Base-by-base conservation (phyloP, 2,329 filamentous ascomycete species). In the Alternaria gaisen region DNA sequence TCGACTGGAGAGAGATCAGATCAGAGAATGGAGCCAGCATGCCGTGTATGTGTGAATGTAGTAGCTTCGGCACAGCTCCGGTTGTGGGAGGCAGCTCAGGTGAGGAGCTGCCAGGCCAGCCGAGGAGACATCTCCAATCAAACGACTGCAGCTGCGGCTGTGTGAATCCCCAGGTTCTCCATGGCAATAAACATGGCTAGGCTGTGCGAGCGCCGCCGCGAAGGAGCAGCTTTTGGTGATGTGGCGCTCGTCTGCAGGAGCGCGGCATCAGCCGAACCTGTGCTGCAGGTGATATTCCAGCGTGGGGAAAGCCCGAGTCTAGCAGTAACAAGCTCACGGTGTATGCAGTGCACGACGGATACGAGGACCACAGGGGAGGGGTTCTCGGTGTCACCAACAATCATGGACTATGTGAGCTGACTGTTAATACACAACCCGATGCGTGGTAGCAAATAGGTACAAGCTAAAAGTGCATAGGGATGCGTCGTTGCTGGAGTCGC, bases 81-180 rank as follows among this genome's bases (percentile, higher is more conserved):
- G 61, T 44, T 36, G 55, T 48, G 58, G 51, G 30, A 56, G 52
- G 53, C 64, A 62, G 65, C 66, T 68, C 61, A 67, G 62, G 65
- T 70, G 71, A 71, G 72, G 70, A 73, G 65, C 43, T 60, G 40
- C 53, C 60, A 56, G 53, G 60, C 58, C 61, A 67, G 60, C 71
- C 70, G 70, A 68, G 62, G 64, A 60, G 57, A 58, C 56, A 63
- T 70, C 65, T 72, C 73, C 72, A 75, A 76, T 76, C 73, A 75
- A 58, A 30, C 28, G 28, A 11, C 28, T 30, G 28, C 53, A 48
- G 24, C 26, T 46, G 60, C 60, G 50, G 56, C 60, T 42, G 53
- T 42, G 50, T 52, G 64, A 53, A 66, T 68, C 57, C 64, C 70
- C 68, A 66, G 67, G 62, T 63, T 67, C 63, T 44, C 20, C 41